Percentiles rank a stretch among this genome's conserved stretches.
Conservation (phyloP, 2,329 filamentous ascomycete genomes). For the Fusarium sp. region DNA sequence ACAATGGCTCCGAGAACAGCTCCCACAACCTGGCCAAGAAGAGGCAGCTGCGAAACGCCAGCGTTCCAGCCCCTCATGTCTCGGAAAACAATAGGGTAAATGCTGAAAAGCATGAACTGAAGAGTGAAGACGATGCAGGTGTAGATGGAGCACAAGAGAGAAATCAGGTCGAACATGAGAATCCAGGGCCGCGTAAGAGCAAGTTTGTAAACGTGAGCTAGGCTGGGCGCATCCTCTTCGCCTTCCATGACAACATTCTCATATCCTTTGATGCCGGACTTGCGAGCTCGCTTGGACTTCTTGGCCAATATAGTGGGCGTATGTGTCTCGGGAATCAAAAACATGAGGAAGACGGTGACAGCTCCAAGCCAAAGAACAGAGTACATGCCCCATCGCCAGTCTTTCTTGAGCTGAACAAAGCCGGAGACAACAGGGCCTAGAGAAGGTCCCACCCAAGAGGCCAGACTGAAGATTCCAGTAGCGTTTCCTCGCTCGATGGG, state of each 20-base stretch:
- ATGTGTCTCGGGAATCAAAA: constrained; percentile 70
- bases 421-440: constrained; percentile 66
- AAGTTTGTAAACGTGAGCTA: constrained; percentile 60
- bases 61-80: constrained; percentile 64
- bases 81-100: constrained; percentile 67
- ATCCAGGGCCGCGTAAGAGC: constrained; percentile 65
- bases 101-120: constrained; percentile 68
- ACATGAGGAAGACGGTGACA: constrained; percentile 57
- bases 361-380: constrained; percentile 58
- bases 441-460: constrained; percentile 65
- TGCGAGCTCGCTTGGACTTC: constrained; percentile 64
- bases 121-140: constrained; percentile 64
- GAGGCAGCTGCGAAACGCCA: constrained; percentile 62
- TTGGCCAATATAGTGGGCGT: constrained; percentile 61
- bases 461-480: constrained; percentile 64
- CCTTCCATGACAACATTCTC: constrained; percentile 62
- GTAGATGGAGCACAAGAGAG: constrained; percentile 63
- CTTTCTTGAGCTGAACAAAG: constrained; percentile 65
- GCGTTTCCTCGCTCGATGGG: constrained; percentile 63
- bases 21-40: constrained; percentile 63
- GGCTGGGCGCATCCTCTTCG: constrained; percentile 57
- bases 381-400: constrained; percentile 66
- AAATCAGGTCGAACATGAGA: constrained; percentile 65
- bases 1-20: constrained; percentile 57
- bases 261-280: constrained; percentile 61